Percentiles rank a stretch among this genome's conserved stretches.
These are phyloP conservation scores for Hymenoscyphus scutula DNA, from an alignment of 2,329 filamentous ascomycete genomes.

Conservation along the genomic window DNA sequence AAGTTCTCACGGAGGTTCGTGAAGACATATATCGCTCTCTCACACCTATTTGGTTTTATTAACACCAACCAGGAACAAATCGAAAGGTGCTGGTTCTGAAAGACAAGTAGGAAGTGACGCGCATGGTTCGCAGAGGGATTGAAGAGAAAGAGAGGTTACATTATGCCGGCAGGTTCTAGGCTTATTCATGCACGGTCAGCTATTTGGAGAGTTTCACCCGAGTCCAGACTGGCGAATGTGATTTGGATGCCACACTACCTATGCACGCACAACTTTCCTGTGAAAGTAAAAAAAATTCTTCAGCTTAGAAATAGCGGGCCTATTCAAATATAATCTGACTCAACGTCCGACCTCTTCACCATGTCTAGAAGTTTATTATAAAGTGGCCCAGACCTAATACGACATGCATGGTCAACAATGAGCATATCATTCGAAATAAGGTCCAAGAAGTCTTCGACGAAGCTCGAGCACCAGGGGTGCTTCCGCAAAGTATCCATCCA, in stretches of 20 bases:
- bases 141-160: background rate
- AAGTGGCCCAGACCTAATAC: slow-evolving; percentile 12
- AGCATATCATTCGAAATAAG: slow-evolving; percentile 17
- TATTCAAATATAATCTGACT: slow-evolving; percentile 11
- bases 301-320: too few relatives aligned
- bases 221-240: too few relatives aligned
- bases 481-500: slow-evolving; percentile 17
- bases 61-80: slow-evolving; percentile 18
- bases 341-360: background rate
- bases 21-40: background rate
- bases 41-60: background rate
- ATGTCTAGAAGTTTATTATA: slow-evolving; percentile 7
- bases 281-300: too few relatives aligned
- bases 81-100: slow-evolving; percentile 14
- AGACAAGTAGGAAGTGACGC: background rate
- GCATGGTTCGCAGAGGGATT: background rate
- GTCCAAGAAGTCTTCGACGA: slow-evolving; percentile 18
- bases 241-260: too few relatives aligned
- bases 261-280: too few relatives aligned
- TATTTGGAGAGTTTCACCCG: too few relatives aligned
- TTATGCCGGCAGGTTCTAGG: too few relatives aligned
- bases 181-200: too few relatives aligned
- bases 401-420: slow-evolving; percentile 5
- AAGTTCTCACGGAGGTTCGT: slow-evolving; percentile 17
- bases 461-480: slow-evolving; percentile 14